phyloP scores from a whole-genome alignment of 1,284 basidiomycete genomes.

The Laetiporus sulphureus region DNA sequence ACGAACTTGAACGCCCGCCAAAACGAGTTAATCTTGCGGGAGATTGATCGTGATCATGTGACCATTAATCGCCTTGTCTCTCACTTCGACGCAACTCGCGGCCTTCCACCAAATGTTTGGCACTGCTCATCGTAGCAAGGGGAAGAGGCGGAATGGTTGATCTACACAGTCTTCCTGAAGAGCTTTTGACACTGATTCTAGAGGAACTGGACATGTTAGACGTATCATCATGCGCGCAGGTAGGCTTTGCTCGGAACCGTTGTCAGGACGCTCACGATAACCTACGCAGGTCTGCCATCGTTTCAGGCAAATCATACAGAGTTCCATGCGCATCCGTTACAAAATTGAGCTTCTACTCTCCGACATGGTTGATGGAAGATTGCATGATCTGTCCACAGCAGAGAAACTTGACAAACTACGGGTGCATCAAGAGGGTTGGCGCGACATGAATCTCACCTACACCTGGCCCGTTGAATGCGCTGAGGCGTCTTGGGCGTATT shows the following conservation, averaged over 20 bases:
- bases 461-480: background rate
- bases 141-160: too few relatives aligned
- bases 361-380: background rate
- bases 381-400: background rate
- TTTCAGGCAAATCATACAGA: background rate
- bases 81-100: too few relatives aligned
- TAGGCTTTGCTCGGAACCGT: background rate
- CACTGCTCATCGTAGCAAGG: too few relatives aligned
- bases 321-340: background rate
- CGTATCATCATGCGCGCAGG: background rate
- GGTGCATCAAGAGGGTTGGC: background rate
- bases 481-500: background rate
- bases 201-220: background rate
- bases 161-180: too few relatives aligned
- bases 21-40: too few relatives aligned
- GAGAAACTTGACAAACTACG: background rate
- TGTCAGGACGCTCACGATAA: too few relatives aligned
- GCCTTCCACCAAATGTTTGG: too few relatives aligned
- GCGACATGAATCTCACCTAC: background rate
- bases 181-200: background rate
- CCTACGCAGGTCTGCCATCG: background rate
- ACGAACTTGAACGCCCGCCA: too few relatives aligned
- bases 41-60: too few relatives aligned
- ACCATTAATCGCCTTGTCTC: too few relatives aligned
- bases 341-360: background rate